Evolutionary conservation across 345 rosid species (phyloP).

Genomic region (Viola odorata): DNA sequence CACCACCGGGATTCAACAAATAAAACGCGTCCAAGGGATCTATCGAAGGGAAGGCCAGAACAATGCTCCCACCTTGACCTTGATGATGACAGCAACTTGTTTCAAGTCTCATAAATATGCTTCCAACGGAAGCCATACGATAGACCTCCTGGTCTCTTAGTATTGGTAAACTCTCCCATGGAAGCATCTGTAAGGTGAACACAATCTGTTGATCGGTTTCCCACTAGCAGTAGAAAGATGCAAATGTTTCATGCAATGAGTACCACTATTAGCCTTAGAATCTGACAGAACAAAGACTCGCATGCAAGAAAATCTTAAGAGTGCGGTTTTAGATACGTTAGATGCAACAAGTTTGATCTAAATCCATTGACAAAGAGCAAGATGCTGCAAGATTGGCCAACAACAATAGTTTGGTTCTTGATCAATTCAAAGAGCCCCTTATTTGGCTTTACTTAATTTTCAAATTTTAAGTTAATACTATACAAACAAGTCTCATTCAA

Average conservation of each 20-base stretch:
- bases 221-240: constrained; percentile 57
- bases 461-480: too few relatives aligned
- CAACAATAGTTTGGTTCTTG: too few relatives aligned
- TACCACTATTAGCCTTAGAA: too few relatives aligned
- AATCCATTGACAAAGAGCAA: too few relatives aligned
- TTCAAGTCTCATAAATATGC: constrained; percentile 49
- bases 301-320: too few relatives aligned
- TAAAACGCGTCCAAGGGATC: constrained; percentile 92
- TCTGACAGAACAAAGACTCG: too few relatives aligned
- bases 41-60: constrained; percentile 53
- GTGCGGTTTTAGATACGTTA: too few relatives aligned
- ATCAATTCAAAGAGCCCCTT: too few relatives aligned
- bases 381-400: too few relatives aligned
- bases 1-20: constrained; percentile 88
- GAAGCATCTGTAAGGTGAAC: constrained; percentile 64
- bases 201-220: constrained; percentile 15
- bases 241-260: too few relatives aligned
- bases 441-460: too few relatives aligned
- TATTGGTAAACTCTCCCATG: constrained; percentile 90
- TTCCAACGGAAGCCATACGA: constrained; percentile 91
- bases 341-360: too few relatives aligned
- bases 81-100: constrained; percentile 33
- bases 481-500: not conserved
- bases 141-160: constrained; percentile 84
- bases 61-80: constrained; percentile 31